Evolutionary conservation across 345 rosid genomes (phyloP).

Genomic region (Pugionium cornutum): DNA sequence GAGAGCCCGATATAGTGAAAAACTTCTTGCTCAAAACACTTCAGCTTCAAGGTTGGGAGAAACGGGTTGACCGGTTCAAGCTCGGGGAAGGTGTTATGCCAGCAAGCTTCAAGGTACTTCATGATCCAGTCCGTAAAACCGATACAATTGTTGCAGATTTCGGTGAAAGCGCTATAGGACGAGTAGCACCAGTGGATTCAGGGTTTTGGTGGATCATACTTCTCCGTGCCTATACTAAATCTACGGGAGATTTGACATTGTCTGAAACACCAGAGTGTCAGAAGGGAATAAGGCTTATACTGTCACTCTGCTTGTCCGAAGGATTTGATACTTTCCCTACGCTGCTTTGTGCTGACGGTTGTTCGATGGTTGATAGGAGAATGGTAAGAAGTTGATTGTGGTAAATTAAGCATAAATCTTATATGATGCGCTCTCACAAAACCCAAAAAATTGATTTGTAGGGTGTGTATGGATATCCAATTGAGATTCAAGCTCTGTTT

Average conservation of each 20-base stretch:
- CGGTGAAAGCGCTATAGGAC: constrained; percentile 78
- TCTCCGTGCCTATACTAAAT: constrained; percentile 79
- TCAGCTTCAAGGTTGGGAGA: constrained; percentile 78
- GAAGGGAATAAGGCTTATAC: constrained; percentile 69
- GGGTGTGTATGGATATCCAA: constrained; percentile 85
- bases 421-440: background rate
- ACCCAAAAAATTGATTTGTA: constrained; percentile 28
- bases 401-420: background rate
- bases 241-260: constrained; percentile 63
- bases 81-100: constrained; percentile 88
- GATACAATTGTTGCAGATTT: constrained; percentile 70
- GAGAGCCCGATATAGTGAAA: constrained; percentile 63
- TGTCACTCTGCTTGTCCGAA: constrained; percentile 65
- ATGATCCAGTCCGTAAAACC: constrained; percentile 61
- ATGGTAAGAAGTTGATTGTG: constrained; percentile 50
- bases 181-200: constrained; percentile 85
- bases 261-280: constrained; percentile 74
- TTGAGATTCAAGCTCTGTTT: constrained; percentile 79
- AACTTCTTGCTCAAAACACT: constrained; percentile 73
- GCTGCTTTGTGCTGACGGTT: constrained; percentile 41
- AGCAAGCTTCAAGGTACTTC: constrained; percentile 81
- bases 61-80: constrained; percentile 67
- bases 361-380: constrained; percentile 82
- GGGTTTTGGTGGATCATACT: constrained; percentile 91
- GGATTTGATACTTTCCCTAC: constrained; percentile 85